Evolutionary conservation across 2,329 filamentous ascomycete genomes (phyloP), one percentile per base, ranked within the genome.

Genomic region (Aureobasidium sp.): DNA sequence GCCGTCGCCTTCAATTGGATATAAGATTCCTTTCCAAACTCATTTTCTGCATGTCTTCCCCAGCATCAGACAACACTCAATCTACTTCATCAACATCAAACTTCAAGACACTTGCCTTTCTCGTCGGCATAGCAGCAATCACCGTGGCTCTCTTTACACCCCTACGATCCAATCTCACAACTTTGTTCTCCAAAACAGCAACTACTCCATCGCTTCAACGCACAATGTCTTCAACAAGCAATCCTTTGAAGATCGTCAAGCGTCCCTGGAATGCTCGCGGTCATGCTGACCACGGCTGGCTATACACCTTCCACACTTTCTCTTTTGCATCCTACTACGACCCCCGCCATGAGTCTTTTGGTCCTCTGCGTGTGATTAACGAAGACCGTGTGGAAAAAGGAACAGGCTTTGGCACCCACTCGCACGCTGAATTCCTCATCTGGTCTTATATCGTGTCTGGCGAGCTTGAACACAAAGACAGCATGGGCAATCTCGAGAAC

Each of bases 291-390:
- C 89, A 95, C 73, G 90, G 88, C 74, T 96, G 91, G 91, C 83
- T 96, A 9, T 88, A 93, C 77, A 87, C 87, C 8, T 94, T 89
- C 77, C 90, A 95, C 78, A 90, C 87, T 66, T 95, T 96, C 79
- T 87, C 84, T 69, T 95, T 96, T 74, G 89, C 89, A 46, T 80
- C 75, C 42, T 87, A 87, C 76, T 86, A 86, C 73, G 82, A 91
- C 71, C 87, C 88, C 1, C 73, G 75, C 29, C 88, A 85, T 76
- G 81, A 82, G 50, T 80, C 83, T 65, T 95, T 89, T 71, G 91
- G 91, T 8, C 83, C 87, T 29, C 81, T 96, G 51, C 85, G 91
- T 62, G 90, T 96, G 42, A 86, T 96, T 70, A 96, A 96, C 71
- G 91, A 96, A 77, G 91, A 96, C 73, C 87, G 90, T 37, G 90